Conservation (phyloP, 495 filamentous ascomycete species). For the Chlorociboria aeruginascens region DNA sequence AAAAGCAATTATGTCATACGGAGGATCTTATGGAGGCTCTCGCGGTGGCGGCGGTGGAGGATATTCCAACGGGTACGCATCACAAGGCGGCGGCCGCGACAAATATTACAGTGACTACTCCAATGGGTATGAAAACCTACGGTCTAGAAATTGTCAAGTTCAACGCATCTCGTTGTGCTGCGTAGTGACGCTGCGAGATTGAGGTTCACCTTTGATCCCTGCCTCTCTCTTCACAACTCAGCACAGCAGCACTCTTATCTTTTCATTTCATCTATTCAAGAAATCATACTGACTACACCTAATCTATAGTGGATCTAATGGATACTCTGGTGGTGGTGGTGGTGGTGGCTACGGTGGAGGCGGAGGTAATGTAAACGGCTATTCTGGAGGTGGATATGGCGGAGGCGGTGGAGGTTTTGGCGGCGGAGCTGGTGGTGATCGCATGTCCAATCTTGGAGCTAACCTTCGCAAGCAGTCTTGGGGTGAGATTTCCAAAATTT, state of each 20-base stretch:
- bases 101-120: slow-evolving; percentile 20
- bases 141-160: slow-evolving; percentile 21
- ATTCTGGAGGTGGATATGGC: slow-evolving; percentile 21
- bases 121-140: slow-evolving; percentile 26
- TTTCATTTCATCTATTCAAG: neutral
- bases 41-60: slow-evolving; percentile 15
- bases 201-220: slow-evolving; percentile 2
- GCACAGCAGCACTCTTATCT: slow-evolving; percentile 3
- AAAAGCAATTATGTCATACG: slow-evolving; percentile 10
- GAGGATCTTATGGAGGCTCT: slow-evolving; percentile 9
- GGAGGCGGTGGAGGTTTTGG: slow-evolving; percentile 36
- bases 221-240: neutral
- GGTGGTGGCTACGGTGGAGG: slow-evolving; percentile 24
- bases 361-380: slow-evolving; percentile 22
- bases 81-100: slow-evolving; percentile 7
- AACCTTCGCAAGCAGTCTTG: slow-evolving; percentile 75
- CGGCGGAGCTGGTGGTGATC: slow-evolving; percentile 62
- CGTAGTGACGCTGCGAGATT: neutral
- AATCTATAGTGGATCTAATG: slow-evolving; percentile 7
- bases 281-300: slow-evolving; percentile 1
- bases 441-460: slow-evolving; percentile 85
- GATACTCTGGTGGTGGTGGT: slow-evolving; percentile 20
- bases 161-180: slow-evolving; percentile 2
- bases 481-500: slow-evolving; percentile 43
- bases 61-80: slow-evolving; percentile 17